Evolutionary conservation across 352 stramenopile species (phyloP), one percentile per base, ranked within the genome.

Genomic region (Phytophthora melonis): DNA sequence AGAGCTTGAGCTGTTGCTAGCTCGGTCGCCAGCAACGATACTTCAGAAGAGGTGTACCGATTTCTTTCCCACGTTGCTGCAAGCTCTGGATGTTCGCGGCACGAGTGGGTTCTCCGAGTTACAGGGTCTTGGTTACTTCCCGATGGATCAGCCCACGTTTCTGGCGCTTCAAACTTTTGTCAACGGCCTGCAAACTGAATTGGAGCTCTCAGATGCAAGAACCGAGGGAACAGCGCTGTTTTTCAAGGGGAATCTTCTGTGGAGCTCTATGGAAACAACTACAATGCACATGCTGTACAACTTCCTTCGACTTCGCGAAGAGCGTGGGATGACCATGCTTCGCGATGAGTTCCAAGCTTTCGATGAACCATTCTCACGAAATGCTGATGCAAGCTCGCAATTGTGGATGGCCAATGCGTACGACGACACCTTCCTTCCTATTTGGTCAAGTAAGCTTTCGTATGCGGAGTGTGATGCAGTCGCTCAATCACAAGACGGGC

Each of bases 381-480:
- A 11, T 3, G 58, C 27, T 30, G 27, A 36, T 55, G 9, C n/a
- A 3, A 30, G 49, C 9, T 4, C 58, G 0, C 36, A 63, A 16
- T 25, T 89, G 14, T 93, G 86, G 86, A 89, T 89, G 82, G 3
- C 18, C 14, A 58, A 69, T 18, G 78, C 78, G 21, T 93, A 91
- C 58, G 74, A 85, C 6, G 75, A 93, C 52, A 88, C 86, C 1
- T 93, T 91, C 62, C 75, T 78, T 21, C 82, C 86, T 23, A 45
- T 93, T 39, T 93, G 83, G 83, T 87, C 82, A 9, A 93, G 86
- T 67, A 88, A 89, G 50, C 72, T 80, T 18, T 81, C 82, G 2
- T 93, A 91, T 55, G 65, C 75, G n/a, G 86, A 93, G 74, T 89
- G 82, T 41, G 70, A 81, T 54, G 70, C 66, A 1, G 58, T 90